Percentiles rank a stretch among this genome's conserved stretches.
Conservation (phyloP, 176 grass and related monocot species). For the Oryza nivara region DNA sequence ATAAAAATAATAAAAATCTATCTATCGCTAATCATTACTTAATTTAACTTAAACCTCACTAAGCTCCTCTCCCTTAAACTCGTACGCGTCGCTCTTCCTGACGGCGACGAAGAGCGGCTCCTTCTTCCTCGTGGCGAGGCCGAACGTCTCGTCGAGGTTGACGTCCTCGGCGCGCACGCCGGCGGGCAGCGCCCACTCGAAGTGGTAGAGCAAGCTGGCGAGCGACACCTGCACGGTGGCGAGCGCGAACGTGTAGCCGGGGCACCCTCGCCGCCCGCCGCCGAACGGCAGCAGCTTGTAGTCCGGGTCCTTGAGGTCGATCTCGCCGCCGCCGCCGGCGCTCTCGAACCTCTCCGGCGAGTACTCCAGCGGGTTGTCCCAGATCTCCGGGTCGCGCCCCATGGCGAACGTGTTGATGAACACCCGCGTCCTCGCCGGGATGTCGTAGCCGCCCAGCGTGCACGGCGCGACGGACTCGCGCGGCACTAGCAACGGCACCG, state of each 20-base stretch:
- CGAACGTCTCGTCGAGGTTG: slow-evolving; percentile 46
- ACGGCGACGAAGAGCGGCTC: slow-evolving; percentile 43
- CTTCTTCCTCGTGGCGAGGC: slow-evolving; percentile 55
- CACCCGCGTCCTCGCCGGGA: slow-evolving; percentile 48
- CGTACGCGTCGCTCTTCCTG: slow-evolving; percentile 21
- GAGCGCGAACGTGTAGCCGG: slow-evolving; percentile 55
- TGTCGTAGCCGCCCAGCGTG: slow-evolving; percentile 52
- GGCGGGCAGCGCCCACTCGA: slow-evolving; percentile 51
- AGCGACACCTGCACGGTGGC: slow-evolving; percentile 45
- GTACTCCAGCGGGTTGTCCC: slow-evolving; percentile 50
- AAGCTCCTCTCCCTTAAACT: slow-evolving; percentile 44
- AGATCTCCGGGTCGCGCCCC: slow-evolving; percentile 47
- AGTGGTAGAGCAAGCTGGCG: slow-evolving; percentile 57
- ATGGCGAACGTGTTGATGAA: slow-evolving; percentile 64
- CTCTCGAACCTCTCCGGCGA: slow-evolving; percentile 51
- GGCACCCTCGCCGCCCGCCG: slow-evolving; percentile 47
- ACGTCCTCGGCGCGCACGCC: slow-evolving; percentile 57
- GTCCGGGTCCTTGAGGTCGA: slow-evolving; percentile 53
- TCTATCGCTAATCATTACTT: neutral
- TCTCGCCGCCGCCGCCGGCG: slow-evolving; percentile 7
- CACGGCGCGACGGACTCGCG: slow-evolving; percentile 38
- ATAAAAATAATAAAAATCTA: neutral
- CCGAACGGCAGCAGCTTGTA: slow-evolving; percentile 63
- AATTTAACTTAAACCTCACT: slow-evolving; percentile 19
- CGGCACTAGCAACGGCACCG: slow-evolving; percentile 39